phyloP scores from a whole-genome alignment of 257 asterid species.

The Solanum medicagineum region DNA sequence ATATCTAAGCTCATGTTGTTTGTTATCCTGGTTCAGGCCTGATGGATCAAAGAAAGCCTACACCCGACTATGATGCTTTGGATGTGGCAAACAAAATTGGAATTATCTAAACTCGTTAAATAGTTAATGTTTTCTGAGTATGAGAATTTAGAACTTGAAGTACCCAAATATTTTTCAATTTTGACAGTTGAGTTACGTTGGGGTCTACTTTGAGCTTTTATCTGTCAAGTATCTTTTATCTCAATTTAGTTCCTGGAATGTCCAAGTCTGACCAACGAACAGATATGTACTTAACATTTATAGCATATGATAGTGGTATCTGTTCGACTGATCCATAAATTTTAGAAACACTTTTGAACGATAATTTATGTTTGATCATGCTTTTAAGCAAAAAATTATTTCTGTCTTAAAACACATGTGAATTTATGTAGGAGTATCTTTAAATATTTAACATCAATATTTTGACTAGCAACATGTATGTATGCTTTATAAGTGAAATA shows the following conservation, averaged over 20 bases:
- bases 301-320: neutral
- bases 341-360: no score
- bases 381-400: no score
- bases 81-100: conserved; percentile 49
- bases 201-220: neutral
- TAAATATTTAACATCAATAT: no score
- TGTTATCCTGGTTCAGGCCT: conserved; percentile 24
- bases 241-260: neutral
- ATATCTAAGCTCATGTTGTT: neutral
- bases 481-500: neutral
- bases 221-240: neutral
- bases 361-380: no score
- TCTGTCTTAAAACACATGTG: no score
- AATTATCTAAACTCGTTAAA: conserved; percentile 12
- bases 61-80: conserved; percentile 37
- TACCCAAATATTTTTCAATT: neutral
- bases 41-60: conserved; percentile 53
- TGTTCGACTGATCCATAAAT: neutral
- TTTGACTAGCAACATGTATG: no score
- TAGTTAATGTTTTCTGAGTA: neutral
- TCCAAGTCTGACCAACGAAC: neutral
- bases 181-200: neutral
- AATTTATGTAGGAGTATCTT: no score
- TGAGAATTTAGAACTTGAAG: neutral
- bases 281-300: neutral